Conservation (phyloP, 331 rosid species). For the Acacia pycnantha region DNA sequence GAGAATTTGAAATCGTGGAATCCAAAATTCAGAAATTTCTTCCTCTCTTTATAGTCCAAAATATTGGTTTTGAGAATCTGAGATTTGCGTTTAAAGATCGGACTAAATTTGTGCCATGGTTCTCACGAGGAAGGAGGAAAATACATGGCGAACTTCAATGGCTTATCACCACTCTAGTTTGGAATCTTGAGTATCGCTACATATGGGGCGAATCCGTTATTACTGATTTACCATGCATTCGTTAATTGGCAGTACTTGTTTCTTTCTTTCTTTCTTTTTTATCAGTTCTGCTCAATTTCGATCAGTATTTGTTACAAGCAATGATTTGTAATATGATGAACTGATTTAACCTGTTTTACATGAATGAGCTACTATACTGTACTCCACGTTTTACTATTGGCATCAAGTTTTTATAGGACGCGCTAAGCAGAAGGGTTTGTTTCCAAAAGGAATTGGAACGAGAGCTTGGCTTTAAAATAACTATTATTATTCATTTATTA, state of each 20-base stretch:
- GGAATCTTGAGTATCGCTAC: neutral
- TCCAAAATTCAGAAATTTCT: neutral
- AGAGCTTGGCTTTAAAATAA: neutral
- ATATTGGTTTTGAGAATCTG: neutral
- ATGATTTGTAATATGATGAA: too few relatives aligned
- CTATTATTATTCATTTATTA: constrained; percentile 10
- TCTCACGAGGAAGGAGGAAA: constrained; percentile 24
- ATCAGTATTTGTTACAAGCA: too few relatives aligned
- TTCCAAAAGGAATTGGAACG: neutral
- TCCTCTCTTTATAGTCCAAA: neutral
- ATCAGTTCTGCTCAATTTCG: too few relatives aligned
- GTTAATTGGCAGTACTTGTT: too few relatives aligned
- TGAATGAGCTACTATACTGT: neutral
- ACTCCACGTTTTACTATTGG: too few relatives aligned
- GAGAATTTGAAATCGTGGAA: constrained; percentile 22
- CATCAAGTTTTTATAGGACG: neutral
- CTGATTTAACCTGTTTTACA: neutral
- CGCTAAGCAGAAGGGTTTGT: neutral
- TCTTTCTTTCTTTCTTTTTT: too few relatives aligned
- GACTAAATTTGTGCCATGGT: neutral
- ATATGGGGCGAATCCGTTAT: too few relatives aligned
- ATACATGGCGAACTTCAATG: neutral
- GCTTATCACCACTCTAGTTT: neutral
- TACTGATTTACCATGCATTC: too few relatives aligned
- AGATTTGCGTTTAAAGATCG: neutral